phyloP scores from a whole-genome alignment of 2,329 filamentous ascomycete species.

The Botrytis elliptica region DNA sequence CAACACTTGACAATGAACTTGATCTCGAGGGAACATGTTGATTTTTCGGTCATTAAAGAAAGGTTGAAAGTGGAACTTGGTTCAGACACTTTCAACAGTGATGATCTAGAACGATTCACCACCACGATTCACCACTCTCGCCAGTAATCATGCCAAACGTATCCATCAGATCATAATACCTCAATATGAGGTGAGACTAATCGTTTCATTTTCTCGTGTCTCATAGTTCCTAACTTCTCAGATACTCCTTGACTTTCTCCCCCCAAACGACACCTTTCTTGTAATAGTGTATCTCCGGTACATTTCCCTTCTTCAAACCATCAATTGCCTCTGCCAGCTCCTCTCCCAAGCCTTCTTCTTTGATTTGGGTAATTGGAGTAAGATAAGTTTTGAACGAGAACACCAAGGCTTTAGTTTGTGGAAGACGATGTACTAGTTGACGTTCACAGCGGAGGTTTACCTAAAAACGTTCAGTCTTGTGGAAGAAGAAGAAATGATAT shows the following conservation, averaged over 20 bases:
- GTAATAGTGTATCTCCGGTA: slow-evolving; percentile 57
- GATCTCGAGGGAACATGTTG: not conserved
- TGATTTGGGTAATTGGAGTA: slow-evolving; percentile 55
- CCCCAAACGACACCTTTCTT: slow-evolving; percentile 46
- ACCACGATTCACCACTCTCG: too few relatives aligned
- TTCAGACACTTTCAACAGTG: not conserved
- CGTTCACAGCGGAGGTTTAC: slow-evolving; percentile 55
- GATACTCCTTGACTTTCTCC: slow-evolving; percentile 34
- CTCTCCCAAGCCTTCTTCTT: slow-evolving; percentile 54
- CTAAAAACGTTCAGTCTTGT: slow-evolving; percentile 27
- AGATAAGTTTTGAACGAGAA: slow-evolving; percentile 64
- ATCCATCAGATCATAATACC: too few relatives aligned
- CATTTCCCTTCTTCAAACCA: slow-evolving; percentile 55
- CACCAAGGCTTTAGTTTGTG: slow-evolving; percentile 51
- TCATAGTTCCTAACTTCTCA: slow-evolving; percentile 27
- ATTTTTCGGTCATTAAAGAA: not conserved
- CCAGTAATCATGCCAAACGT: too few relatives aligned
- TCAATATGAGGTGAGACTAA: not conserved
- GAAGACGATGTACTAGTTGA: slow-evolving; percentile 61
- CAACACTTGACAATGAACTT: not conserved
- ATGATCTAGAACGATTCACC: not conserved
- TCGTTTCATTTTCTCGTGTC: not conserved
- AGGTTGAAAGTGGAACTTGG: not conserved
- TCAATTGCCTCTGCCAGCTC: slow-evolving; percentile 57
- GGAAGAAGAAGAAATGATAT: too few relatives aligned